Evolutionary conservation across 1,284 basidiomycete species (phyloP).

Genomic region (Ceratobasidium sp.): DNA sequence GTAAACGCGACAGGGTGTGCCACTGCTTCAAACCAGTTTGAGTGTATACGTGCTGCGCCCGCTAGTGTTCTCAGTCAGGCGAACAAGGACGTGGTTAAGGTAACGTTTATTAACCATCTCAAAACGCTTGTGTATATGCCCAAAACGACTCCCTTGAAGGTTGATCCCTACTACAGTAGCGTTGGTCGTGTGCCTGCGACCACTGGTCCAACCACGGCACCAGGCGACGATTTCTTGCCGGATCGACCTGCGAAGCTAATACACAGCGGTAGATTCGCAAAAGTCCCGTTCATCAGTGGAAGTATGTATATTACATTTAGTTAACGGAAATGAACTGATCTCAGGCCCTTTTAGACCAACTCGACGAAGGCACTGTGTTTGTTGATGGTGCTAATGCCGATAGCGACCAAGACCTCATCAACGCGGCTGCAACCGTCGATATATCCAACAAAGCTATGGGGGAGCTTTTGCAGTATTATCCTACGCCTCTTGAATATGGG

Average conservation of each 20-base stretch:
- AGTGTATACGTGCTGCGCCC: conserved; percentile 35
- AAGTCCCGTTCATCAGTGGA: conserved; percentile 59
- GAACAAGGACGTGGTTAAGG: conserved; percentile 26
- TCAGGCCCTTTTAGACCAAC: conserved; percentile 8
- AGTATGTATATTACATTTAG: too few species aligned
- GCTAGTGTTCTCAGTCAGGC: conserved; percentile 14
- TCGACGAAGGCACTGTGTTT: conserved; percentile 45
- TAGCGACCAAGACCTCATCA: conserved; percentile 20
- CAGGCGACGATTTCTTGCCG: conserved; percentile 57
- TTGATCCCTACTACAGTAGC: conserved; percentile 15
- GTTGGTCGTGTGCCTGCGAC: too few species aligned
- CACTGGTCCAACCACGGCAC: conserved; percentile 17
- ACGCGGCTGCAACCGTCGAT: neutral
- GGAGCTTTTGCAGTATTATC: conserved; percentile 37
- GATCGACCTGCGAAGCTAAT: conserved; percentile 54
- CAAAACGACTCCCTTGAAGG: neutral
- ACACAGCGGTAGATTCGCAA: conserved; percentile 53
- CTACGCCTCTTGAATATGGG: conserved; percentile 19
- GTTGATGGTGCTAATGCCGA: neutral
- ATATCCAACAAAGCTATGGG: neutral
- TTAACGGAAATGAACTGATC: too few species aligned
- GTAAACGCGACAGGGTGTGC: conserved; percentile 26
- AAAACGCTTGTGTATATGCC: too few species aligned
- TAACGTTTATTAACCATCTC: too few species aligned
- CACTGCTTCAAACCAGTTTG: conserved; percentile 2